Evolutionary conservation across 768 basidiomycete species (phyloP), one percentile per base, ranked within the genome.

Genomic region (Auriscalpium vulgare): DNA sequence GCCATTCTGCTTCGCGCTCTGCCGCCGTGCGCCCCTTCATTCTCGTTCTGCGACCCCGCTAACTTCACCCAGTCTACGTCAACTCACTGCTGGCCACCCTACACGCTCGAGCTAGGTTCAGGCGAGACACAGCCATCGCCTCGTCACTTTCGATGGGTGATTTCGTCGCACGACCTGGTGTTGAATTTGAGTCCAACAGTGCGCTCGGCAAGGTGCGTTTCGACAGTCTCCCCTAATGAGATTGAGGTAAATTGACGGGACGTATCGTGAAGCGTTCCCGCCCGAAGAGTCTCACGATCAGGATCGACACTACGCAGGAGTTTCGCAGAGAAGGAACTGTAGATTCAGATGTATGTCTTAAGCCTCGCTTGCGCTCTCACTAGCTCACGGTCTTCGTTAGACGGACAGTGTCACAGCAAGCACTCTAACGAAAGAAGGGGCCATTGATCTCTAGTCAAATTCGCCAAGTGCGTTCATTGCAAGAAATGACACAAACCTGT

Each of bases 301-400:
- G 82, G 68, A 80, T 85, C 55, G 80, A 84, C 64, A 84, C 83
- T 8, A 82, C 74, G 43, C 74, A 80, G 34, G 82, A 84, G 55
- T 74, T 71, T 48, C 65, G 70, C 48, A 73, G 67, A 37, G 81
- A 82, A 29, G 29, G 29, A 29, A 29, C 29, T 29, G 29, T 5
- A 29, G 29, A 29, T 2, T 29, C 29, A 29, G 29, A 29, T 29
- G 29, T 29, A 29, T 5, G 29, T 29, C 4, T 1, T 7, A 29
- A 29, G 29, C 29, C 29, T 29, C 4, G 4, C 29, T 29, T 29
- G 29, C 29, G 29, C 29, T 29, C 4, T 29, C 29, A 29, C 29
- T 4, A 29, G 29, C 29, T 29, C 29, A 29, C 7, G 29, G 29
- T 29, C 29, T 29, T 29, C 29, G 29, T 7, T 3, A 29, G 29